phyloP scores from a whole-genome alignment of 371 early-diverging fungal species.

The Mortierella sp. region DNA sequence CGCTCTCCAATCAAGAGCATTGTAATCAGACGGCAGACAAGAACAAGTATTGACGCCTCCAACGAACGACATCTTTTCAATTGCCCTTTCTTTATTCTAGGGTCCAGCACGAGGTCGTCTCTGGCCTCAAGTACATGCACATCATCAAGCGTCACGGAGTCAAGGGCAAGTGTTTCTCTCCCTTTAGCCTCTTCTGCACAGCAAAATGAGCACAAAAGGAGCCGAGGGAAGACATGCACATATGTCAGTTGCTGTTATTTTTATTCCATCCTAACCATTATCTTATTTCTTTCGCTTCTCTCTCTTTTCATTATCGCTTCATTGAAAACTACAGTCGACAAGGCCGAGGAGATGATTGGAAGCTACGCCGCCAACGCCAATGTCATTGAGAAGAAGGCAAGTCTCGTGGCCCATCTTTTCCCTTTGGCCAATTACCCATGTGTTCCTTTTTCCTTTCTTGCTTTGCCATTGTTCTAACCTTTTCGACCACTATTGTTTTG shows the following conservation, averaged over 20 bases:
- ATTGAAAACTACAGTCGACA: constrained; percentile 76
- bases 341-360: constrained; percentile 96
- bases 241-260: not conserved
- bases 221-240: not conserved
- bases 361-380: constrained; percentile 89
- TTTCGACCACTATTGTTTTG: not conserved
- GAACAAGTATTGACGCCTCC: not conserved
- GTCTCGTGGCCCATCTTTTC: not conserved
- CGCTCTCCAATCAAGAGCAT: not conserved
- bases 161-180: constrained; percentile 33
- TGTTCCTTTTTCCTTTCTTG: not conserved
- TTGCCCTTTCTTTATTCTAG: constrained; percentile 41
- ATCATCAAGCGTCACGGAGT: constrained; percentile 92
- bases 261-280: not conserved
- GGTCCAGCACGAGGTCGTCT: constrained; percentile 95
- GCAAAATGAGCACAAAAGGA: not conserved
- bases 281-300: not conserved
- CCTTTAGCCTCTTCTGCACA: not conserved
- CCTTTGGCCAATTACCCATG: not conserved
- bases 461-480: not conserved
- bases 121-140: constrained; percentile 95
- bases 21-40: not conserved
- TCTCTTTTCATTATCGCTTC: not conserved
- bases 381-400: constrained; percentile 55
- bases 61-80: not conserved